phyloP scores from a whole-genome alignment of 176 grass and related monocot genomes.

The Bromus sterilis region DNA sequence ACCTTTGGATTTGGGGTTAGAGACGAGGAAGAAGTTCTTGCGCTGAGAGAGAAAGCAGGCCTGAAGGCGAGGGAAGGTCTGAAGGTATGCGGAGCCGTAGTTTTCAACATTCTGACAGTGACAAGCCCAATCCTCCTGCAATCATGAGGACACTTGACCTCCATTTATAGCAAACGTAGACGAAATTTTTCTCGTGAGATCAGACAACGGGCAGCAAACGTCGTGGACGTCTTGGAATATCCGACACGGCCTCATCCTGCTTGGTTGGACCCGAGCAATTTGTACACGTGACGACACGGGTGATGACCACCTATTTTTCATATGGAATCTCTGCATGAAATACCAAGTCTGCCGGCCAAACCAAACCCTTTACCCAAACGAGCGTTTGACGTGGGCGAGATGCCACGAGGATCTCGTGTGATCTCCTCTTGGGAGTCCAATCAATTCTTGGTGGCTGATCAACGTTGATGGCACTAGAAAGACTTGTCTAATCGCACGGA shows the following conservation, averaged over 20 bases:
- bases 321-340: not conserved
- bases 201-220: not conserved
- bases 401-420: not conserved
- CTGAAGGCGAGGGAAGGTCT: not conserved
- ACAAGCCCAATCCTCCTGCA: not conserved
- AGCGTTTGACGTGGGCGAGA: too few relatives aligned
- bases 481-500: not conserved
- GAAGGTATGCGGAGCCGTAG: not conserved
- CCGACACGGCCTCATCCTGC: not conserved
- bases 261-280: not conserved
- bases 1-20: constrained; percentile 21
- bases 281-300: not conserved
- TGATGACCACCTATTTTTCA: not conserved
- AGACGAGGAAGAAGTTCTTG: not conserved
- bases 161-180: constrained; percentile 18
- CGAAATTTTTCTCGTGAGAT: not conserved
- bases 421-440: not conserved
- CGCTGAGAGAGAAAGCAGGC: not conserved
- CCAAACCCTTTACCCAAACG: too few relatives aligned
- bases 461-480: not conserved
- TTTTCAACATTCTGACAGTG: not conserved
- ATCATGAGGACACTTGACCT: not conserved
- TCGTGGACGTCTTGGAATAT: not conserved
- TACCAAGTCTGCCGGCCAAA: not conserved
- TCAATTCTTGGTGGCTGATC: not conserved